These are phyloP conservation scores for Kwoniella europaea DNA, from an alignment of 768 basidiomycete species.

Conservation along the genomic window DNA sequence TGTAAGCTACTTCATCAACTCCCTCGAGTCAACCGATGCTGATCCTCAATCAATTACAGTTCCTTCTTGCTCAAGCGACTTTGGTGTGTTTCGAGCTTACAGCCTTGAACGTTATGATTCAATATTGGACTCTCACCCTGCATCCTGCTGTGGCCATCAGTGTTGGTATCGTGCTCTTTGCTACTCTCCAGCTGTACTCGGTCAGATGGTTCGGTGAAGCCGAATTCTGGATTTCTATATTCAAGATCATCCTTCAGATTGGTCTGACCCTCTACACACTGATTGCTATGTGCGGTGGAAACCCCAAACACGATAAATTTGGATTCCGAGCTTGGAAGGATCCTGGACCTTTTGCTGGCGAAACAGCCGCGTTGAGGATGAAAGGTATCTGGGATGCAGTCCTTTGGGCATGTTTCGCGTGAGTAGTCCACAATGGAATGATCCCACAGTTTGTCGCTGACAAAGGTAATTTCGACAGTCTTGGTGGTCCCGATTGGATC, in stretches of 20 bases:
- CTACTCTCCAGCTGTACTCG: slow-evolving; percentile 18
- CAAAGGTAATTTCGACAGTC: background rate
- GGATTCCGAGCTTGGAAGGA: slow-evolving; percentile 35
- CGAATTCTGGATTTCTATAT: slow-evolving; percentile 34
- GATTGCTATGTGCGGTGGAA: slow-evolving; percentile 59
- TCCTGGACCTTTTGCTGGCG: slow-evolving; percentile 28
- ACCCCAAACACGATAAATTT: slow-evolving; percentile 65
- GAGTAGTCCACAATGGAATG: background rate
- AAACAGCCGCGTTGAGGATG: slow-evolving; percentile 2
- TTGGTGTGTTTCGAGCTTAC: slow-evolving; percentile 33
- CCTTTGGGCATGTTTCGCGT: slow-evolving; percentile 27
- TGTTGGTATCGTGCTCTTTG: slow-evolving; percentile 16
- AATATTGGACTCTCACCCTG: slow-evolving; percentile 28
- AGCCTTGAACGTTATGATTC: slow-evolving; percentile 30
- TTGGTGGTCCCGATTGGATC: slow-evolving; percentile 30
- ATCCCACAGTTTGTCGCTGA: background rate
- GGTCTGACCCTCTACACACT: slow-evolving; percentile 66
- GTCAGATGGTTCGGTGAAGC: slow-evolving; percentile 29
- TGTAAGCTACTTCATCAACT: slow-evolving; percentile 15
- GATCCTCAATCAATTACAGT: background rate
- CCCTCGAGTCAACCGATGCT: too few species aligned
- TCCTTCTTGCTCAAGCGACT: slow-evolving; percentile 16
- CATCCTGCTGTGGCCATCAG: slow-evolving; percentile 56
- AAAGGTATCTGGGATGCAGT: slow-evolving; percentile 32
- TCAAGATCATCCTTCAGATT: slow-evolving; percentile 62